Evolutionary conservation across 495 filamentous ascomycete genomes (phyloP), one percentile per base, ranked within the genome.

Genomic region (Xylaria nigripes): DNA sequence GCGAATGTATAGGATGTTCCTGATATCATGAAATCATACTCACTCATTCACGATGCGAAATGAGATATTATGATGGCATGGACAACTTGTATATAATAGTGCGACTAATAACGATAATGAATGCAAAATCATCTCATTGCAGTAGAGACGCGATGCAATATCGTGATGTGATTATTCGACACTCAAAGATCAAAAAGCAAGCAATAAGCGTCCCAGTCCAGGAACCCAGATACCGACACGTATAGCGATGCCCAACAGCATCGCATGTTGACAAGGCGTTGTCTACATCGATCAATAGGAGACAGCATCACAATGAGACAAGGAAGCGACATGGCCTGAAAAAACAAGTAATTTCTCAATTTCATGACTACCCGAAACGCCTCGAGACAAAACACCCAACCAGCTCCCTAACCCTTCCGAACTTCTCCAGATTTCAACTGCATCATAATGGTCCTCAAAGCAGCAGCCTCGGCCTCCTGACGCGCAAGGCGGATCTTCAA

Each of bases 401-500:
- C 42, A 29, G 12, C 50, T 57, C 32, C 51, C 58, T 65, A 61
- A 61, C 51, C 44, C 52, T 57, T 51, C 36, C 34, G 34, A 50
- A 55, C 50, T 50, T 58, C 55, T 50, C 60, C 60, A 59, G 59
- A 63, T 47, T 57, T 63, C 64, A 73, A 50, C 48, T 66, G 64
- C 29, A 76, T 46, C 69, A 76, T 71, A 53, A 40, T 13, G n/a
- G 69, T 70, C 49, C 72, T 59, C 56, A 77, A 56, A 34, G 70
- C 70, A 4, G 64, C 67, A 19, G 69, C 55, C 70, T 86, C 83
- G 6, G 82, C 84, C 67, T 87, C 83, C 66, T 82, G 67, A 60
- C 79, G 76, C 42, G 82, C 83, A 40, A 84, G 72, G 27, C 68
- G 72, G 50, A 89, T 72, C 60, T 81, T 80, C 61, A 89, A 60